A percentile compares a stretch with the other conserved stretches of the same genome.
Evolutionary conservation across 1,284 basidiomycete species (phyloP).

Genomic region (Mixia osmundae): DNA sequence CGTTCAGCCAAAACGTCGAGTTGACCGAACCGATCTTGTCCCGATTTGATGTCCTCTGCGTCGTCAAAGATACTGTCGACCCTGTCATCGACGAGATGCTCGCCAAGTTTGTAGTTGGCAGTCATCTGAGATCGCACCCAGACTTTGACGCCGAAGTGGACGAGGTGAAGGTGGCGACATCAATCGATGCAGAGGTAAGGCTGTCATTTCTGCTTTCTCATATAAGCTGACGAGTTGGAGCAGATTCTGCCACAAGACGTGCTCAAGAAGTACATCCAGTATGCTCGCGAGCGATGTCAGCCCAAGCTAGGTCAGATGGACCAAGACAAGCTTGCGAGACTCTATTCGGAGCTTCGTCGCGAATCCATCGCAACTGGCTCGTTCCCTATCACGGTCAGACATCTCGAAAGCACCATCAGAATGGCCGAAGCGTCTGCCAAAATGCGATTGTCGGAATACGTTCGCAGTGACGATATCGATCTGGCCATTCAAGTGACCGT

Average conservation of each 20-base stretch:
- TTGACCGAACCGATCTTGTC: constrained; percentile 95
- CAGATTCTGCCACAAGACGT: constrained; percentile 92
- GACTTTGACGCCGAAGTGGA: constrained; percentile 67
- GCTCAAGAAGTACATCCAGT: constrained; percentile 98
- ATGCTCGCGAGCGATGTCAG: constrained; percentile 71
- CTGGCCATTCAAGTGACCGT: constrained; percentile 88
- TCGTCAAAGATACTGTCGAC: constrained; percentile 92
- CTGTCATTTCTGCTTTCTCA: background rate
- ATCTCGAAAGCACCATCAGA: constrained; percentile 95
- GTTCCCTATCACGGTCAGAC: constrained; percentile 92
- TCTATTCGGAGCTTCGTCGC: constrained; percentile 88
- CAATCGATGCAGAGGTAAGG: constrained; percentile 70
- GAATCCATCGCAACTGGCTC: constrained; percentile 93
- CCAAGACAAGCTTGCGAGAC: constrained; percentile 77
- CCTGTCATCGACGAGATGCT: constrained; percentile 91
- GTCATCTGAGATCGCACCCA: constrained; percentile 81
- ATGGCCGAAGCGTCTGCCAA: constrained; percentile 97
- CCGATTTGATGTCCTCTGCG: constrained; percentile 94
- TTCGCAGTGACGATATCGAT: constrained; percentile 88
- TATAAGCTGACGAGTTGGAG: no score
- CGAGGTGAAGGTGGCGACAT: constrained; percentile 62
- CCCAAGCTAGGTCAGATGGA: constrained; percentile 89
- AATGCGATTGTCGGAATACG: constrained; percentile 93
- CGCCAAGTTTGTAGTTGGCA: constrained; percentile 89
- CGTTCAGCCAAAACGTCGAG: constrained; percentile 96